Evolutionary conservation across 257 asterid genomes (phyloP).

Genomic region (Eustoma russellianum): DNA sequence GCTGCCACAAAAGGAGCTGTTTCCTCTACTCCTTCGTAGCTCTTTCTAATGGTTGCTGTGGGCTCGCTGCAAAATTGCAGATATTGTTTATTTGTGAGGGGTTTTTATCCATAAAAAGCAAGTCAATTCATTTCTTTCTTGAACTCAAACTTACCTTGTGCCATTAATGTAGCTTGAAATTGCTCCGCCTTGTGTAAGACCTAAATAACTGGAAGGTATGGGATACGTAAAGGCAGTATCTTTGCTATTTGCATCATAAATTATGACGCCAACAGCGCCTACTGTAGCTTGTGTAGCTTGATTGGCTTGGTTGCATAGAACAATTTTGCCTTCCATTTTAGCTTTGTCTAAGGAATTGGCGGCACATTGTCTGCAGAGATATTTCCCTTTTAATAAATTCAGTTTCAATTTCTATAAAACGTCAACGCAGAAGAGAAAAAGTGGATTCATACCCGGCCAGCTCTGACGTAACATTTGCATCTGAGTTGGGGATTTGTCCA

Average conservation of each 20-base stretch:
- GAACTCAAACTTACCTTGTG: constrained; percentile 20
- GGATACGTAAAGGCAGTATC: constrained; percentile 44
- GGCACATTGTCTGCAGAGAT: constrained; percentile 29
- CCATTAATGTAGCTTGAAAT: constrained; percentile 27
- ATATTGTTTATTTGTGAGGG: no score
- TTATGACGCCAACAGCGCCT: constrained; percentile 40
- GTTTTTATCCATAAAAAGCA: no score
- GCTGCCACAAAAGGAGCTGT: constrained; percentile 47
- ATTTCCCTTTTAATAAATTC: background rate
- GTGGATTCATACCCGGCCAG: background rate
- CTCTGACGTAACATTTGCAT: constrained; percentile 21
- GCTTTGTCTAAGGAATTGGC: constrained; percentile 27
- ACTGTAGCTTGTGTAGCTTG: constrained; percentile 18
- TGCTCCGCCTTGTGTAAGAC: constrained; percentile 20
- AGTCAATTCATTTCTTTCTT: no score
- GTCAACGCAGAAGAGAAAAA: no score
- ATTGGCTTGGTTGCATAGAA: constrained; percentile 32
- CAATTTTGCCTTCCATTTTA: constrained; percentile 33
- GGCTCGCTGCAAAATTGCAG: constrained; percentile 25
- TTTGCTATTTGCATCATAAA: constrained; percentile 20
- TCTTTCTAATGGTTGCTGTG: constrained; percentile 33
- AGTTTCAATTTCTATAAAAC: background rate
- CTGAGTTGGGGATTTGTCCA: constrained; percentile 51
- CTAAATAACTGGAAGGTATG: constrained; percentile 34
- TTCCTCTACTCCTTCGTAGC: constrained; percentile 16